Base-by-base conservation (phyloP, 2,329 filamentous ascomycete species). In the Penicillium brasilianum region DNA sequence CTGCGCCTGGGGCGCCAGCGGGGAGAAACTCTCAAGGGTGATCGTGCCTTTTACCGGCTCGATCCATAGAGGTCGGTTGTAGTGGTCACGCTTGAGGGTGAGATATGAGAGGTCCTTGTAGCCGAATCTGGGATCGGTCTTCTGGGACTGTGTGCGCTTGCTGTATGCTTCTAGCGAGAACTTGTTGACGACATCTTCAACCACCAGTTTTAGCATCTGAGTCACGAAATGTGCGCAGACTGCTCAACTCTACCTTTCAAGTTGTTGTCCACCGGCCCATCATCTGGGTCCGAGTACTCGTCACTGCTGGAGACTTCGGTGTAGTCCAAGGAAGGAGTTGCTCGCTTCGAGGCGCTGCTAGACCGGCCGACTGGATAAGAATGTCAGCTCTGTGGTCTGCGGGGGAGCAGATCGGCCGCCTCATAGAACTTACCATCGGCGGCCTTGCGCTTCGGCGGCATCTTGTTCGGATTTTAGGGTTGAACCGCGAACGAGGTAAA, bases 11-110 rank as follows among this genome's bases (percentile, higher is more conserved):
- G 90, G 86, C 59, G 94, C 93, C 59, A 95, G 83, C 2, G 93
- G 91, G 55, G 91, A 94, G 80, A 97, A 98, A 69, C 93, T 96
- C 82, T 99, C 94, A 46, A 98, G 83, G 32, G 96, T 95, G 73
- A 98, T 95, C 65, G 90, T 88, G 37, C 91, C 93, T 73, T 90
- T 91, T 50, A 89, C 83, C 2, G 93, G 91, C 74, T 97, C 93
- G 69, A 99, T 95, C 92, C 93, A 98, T 61, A 98, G 84, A 16
- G 95, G 95, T 16, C 95, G 89, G 72, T 93, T 92, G 65, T 89
- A 87, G 80, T 96, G 93, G 76, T 98, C 94, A 3, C 90, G 87
- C 78, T 97, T 98, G 66, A 97, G 82, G 39, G 87, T 82, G 39
- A 97, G 84, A 66, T 90, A 90, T 52, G 91, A 93, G 76, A 95